Evolutionary conservation across 73 alveolate genomes (phyloP), one percentile per base, ranked within the genome.

Genomic region (Tetrahymena elliotti): DNA sequence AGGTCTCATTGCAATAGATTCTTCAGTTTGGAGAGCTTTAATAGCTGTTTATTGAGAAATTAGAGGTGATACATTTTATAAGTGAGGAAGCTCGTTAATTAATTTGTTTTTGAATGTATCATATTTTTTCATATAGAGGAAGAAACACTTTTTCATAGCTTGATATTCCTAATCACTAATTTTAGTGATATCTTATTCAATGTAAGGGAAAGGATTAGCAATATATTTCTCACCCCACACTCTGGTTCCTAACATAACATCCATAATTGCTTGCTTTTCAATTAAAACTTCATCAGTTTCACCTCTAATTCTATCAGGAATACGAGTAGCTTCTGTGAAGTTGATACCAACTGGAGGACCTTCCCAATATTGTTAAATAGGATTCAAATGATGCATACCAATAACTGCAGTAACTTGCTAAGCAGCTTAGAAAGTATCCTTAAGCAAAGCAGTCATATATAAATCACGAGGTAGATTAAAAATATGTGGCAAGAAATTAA

Each of bases 311-410:
- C 98, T 93, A 15, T 97, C 96, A 24, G 99, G 99, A 10, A 98
- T 97, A 82, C 96, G 84, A 16, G 99, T 98, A 0, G 99, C 99
- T 93, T 98, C 97, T 13, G 98, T 52, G 95, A 92, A 97, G 93
- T 97, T 98, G 15, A 98, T 96, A 6, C 99, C 99, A 53, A 95
- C 96, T n/a, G 99, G 99, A 8, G 99, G 99, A 15, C 98, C 99
- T 15, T 93, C 96, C 99, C 99, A 98, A 84, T 98, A 98, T 82
- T 96, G 93, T 83, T 97, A 96, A 35, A 98, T 97, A 20, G 99
- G 99, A 2, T 95, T 97, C 93, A 92, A 94, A 41, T 98, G 99
- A 38, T 99, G 99, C 22, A 96, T 94, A 13, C 99, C 99, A 15
- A 98, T 98, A 97, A 95, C 97, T 0, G 97, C 99, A 33, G 93